A percentile compares a stretch with the other conserved stretches of the same genome.
These are phyloP conservation scores for Hibiscus tridactylites DNA, from an alignment of 345 rosid species.

Conservation along the genomic window DNA sequence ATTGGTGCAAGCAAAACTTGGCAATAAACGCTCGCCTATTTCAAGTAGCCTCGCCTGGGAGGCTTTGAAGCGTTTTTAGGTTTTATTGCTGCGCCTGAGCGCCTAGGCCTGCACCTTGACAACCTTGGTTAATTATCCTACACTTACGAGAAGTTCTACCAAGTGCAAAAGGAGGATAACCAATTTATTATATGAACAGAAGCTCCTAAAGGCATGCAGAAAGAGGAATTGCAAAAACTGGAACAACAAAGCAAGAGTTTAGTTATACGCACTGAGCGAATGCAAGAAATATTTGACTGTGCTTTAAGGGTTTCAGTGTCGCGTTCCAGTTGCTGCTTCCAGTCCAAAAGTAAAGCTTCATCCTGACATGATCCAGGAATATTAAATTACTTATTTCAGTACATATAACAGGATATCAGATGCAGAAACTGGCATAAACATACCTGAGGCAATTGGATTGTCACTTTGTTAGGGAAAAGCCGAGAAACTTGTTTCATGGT, in stretches of 20 bases:
- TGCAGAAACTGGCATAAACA: neutral
- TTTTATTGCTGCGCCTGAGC: too few relatives aligned
- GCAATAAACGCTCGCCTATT: too few relatives aligned
- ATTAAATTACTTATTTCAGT: slow-evolving; percentile 13
- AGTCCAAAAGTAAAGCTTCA: slow-evolving; percentile 78
- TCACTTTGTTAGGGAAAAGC: slow-evolving; percentile 90
- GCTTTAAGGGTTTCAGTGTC: slow-evolving; percentile 82
- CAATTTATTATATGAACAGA: neutral
- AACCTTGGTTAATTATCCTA: neutral
- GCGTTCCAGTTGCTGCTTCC: slow-evolving; percentile 92
- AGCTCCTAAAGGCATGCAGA: neutral
- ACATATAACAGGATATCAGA: slow-evolving; percentile 1
- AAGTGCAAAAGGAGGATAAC: neutral
- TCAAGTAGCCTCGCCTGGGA: too few relatives aligned
- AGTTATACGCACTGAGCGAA: slow-evolving; percentile 58
- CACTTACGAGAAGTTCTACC: neutral
- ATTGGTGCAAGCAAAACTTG: too few relatives aligned
- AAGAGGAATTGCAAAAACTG: neutral
- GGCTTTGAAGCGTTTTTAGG: too few relatives aligned
- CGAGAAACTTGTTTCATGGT: slow-evolving; percentile 80
- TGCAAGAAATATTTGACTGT: slow-evolving; percentile 60
- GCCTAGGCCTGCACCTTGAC: too few relatives aligned
- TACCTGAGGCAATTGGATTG: slow-evolving; percentile 98
- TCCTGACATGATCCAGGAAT: slow-evolving; percentile 42
- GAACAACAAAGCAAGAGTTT: neutral